Evolutionary conservation across 2,329 filamentous ascomycete genomes (phyloP).

Genomic region (Emergomyces orientalis): DNA sequence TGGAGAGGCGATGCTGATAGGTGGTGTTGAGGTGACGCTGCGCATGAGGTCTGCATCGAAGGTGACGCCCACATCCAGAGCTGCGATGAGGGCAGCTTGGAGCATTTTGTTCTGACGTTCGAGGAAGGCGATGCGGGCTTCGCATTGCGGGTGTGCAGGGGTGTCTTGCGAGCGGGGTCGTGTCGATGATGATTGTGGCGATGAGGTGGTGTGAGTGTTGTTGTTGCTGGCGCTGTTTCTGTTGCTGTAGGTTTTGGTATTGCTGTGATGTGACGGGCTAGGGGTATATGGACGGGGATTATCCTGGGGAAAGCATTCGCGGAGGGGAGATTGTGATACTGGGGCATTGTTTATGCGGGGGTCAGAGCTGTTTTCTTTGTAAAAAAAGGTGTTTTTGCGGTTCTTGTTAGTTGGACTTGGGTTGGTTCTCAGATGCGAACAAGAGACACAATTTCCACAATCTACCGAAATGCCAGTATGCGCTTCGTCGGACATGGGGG

Average conservation of each 20-base stretch:
- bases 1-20: neutral
- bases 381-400: constrained; percentile 6
- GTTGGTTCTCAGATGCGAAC: neutral
- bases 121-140: constrained; percentile 31
- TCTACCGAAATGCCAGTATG: neutral
- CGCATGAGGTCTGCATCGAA: constrained; percentile 19
- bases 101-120: constrained; percentile 37
- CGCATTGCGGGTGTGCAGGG: constrained; percentile 23
- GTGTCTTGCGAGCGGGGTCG: constrained; percentile 12
- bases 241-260: constrained; percentile 3
- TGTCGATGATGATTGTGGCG: constrained; percentile 1
- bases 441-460: neutral
- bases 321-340: constrained; percentile 1
- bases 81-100: constrained; percentile 34
- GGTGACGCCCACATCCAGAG: constrained; percentile 31
- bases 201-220: constrained; percentile 14
- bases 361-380: neutral
- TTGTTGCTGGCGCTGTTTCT: neutral
- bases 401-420: constrained; percentile 1
- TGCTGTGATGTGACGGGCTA: neutral
- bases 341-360: neutral
- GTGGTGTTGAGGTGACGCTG: neutral
- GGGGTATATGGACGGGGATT: constrained; percentile 10
- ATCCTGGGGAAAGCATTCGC: neutral
- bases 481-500: neutral